Percentiles rank a stretch among this genome's conserved stretches.
These are phyloP conservation scores for Colletotrichum tanaceti DNA, from an alignment of 2,329 filamentous ascomycete genomes.

Conservation along the genomic window DNA sequence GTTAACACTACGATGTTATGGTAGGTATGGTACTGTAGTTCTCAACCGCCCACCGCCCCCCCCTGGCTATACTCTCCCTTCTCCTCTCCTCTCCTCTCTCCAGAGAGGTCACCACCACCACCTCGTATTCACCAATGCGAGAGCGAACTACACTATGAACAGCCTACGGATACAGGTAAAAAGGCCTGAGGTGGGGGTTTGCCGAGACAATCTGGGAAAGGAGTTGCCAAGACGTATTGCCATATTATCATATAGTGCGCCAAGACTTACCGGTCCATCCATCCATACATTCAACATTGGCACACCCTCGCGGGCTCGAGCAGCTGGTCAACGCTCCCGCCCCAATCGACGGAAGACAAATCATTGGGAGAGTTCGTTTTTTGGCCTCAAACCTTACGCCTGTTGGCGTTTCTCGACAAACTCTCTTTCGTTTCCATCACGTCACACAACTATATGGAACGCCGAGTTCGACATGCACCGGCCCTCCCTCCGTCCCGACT, in stretches of 20 bases:
- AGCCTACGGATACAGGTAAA: too few relatives aligned
- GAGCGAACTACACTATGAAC: too few relatives aligned
- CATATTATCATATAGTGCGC: constrained; percentile 3
- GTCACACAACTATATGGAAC: not conserved
- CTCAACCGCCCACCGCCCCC: not conserved
- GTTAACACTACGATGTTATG: not conserved
- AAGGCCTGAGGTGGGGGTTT: too few relatives aligned
- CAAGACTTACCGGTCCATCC: constrained; percentile 9
- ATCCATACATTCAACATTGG: too few relatives aligned
- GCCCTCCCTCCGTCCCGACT: constrained; percentile 7
- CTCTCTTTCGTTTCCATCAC: not conserved
- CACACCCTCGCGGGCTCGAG: too few relatives aligned
- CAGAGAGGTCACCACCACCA: not conserved
- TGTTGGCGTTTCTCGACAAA: not conserved
- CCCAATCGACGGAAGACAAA: not conserved
- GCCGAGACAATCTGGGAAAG: constrained; percentile 31
- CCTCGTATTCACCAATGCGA: constrained; percentile 31
- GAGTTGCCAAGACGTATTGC: constrained; percentile 32
- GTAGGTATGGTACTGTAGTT: too few relatives aligned
- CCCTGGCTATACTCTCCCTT: too few relatives aligned
- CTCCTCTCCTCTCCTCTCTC: not conserved
- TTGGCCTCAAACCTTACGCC: not conserved
- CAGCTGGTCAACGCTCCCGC: constrained; percentile 7
- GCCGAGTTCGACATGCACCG: constrained; percentile 27
- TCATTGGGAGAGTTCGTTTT: not conserved